Evolutionary conservation across 2,329 filamentous ascomycete genomes (phyloP), one percentile per base, ranked within the genome.

Genomic region (Xylaria sp.): DNA sequence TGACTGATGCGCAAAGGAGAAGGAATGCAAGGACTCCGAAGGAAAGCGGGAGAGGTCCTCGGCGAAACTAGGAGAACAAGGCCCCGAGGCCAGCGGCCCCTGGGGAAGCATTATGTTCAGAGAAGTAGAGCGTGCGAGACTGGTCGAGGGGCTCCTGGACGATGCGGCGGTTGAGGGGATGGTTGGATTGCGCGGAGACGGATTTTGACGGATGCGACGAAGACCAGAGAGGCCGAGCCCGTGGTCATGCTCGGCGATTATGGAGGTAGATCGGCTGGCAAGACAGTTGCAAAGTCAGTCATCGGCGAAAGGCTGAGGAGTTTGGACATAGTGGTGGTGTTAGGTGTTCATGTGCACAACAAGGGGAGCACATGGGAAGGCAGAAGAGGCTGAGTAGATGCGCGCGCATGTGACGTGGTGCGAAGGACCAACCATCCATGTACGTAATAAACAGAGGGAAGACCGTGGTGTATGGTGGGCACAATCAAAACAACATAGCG

Each of bases 1-100:
- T 2, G 94, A 95, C 81, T 97, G 94, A 74, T 97, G 93, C 48
- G 96, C 93, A 80, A 99, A 99, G 13, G 95, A 98, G 82, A 99
- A 99, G 1, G 96, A 99, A 81, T 99, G 96, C 55, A 99, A 84
- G 5, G 96, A 99, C 79, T 99, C 96, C 74, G 93, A 93, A 1
- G 96, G 95, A 78, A 99, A 99, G 60, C 94, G 91, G 54, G 91
- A 91, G 54, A 99, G 87, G 78, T 99, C 96, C 83, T 98, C 96
- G 76, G 90, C 88, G 77, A 94, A 93, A 70, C 88, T 88, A 27
- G 93, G 93, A 25, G 93, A 94, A 23, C 86, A 84, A 27, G 91
- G 90, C 5, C 86, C 90, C n/a, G 89, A 84, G 9, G 87, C 83
- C 29, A 89, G 78, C 18, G 86, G 84, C 42, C 86, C 82, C 69